Percentiles rank a stretch among this genome's conserved stretches.
Conservation (phyloP, 352 stramenopile species). For the Phytophthora litchii region DNA sequence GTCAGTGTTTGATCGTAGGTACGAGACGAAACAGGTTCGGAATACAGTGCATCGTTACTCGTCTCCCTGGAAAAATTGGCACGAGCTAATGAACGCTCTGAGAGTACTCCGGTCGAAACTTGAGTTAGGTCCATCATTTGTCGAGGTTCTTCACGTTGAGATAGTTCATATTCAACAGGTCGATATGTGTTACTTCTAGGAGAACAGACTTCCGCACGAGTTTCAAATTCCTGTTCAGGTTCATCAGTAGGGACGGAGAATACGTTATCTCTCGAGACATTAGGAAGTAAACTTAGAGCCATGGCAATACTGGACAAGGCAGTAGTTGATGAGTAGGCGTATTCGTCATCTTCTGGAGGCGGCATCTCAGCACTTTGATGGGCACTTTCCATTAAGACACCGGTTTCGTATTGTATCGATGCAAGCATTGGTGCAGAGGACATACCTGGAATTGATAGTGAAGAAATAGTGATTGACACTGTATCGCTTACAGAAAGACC, state of each 20-base stretch:
- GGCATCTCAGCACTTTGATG: constrained; percentile 3
- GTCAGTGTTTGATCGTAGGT: not conserved
- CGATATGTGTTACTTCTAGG: constrained; percentile 10
- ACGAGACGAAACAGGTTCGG: not conserved
- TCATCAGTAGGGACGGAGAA: constrained; percentile 5
- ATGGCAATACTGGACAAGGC: constrained; percentile 33
- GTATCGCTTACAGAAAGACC: not conserved
- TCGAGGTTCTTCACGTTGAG: not conserved
- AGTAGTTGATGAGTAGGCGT: constrained; percentile 29
- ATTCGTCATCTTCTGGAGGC: constrained; percentile 28
- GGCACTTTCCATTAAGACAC: constrained; percentile 9
- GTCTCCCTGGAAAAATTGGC: not conserved
- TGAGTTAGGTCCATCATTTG: not conserved
- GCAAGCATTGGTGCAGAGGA: not conserved
- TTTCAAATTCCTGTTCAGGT: not conserved
- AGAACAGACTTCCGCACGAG: not conserved
- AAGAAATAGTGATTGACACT: not conserved
- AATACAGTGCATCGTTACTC: not conserved
- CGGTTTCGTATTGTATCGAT: constrained; percentile 2
- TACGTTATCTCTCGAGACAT: constrained; percentile 12
- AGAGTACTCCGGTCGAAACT: not conserved
- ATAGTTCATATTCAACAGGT: constrained; percentile 7
- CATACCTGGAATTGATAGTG: not conserved
- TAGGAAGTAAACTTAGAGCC: constrained; percentile 36
- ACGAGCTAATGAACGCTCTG: not conserved